A percentile compares a stretch with the other conserved stretches of the same genome.
These are phyloP conservation scores for Colletotrichum eleusines DNA, from an alignment of 2,329 filamentous ascomycete genomes.

Conservation along the genomic window DNA sequence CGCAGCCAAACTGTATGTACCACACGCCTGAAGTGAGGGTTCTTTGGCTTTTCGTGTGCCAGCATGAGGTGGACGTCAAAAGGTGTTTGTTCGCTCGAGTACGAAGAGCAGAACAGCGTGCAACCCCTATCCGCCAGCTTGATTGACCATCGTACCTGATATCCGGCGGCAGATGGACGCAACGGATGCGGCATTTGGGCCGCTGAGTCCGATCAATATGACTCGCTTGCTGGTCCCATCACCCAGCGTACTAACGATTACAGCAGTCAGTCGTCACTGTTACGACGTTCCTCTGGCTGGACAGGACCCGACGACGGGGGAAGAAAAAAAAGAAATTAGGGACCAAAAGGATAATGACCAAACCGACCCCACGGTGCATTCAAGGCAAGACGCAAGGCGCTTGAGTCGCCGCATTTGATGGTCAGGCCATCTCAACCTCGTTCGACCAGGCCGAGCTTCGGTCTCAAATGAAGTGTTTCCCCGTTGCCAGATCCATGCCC, in stretches of 20 bases:
- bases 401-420: conserved; percentile 7
- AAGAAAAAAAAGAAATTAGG: background rate
- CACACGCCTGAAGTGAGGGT: too few species aligned
- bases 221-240: background rate
- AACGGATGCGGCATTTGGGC: background rate
- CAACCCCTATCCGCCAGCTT: background rate
- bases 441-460: background rate
- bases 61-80: background rate
- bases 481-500: background rate
- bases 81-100: background rate
- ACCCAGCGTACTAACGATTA: background rate
- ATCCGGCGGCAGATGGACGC: background rate
- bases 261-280: background rate
- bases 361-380: background rate
- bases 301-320: background rate
- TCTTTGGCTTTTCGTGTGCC: background rate
- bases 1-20: background rate
- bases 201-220: background rate
- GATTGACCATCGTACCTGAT: background rate
- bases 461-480: background rate
- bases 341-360: background rate
- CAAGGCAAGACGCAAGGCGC: conserved; percentile 4
- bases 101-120: background rate
- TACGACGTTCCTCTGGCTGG: background rate
- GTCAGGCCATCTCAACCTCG: conserved; percentile 1